Conservation (phyloP, 495 filamentous ascomycete species). For the Penicillium cosmopolitanum region DNA sequence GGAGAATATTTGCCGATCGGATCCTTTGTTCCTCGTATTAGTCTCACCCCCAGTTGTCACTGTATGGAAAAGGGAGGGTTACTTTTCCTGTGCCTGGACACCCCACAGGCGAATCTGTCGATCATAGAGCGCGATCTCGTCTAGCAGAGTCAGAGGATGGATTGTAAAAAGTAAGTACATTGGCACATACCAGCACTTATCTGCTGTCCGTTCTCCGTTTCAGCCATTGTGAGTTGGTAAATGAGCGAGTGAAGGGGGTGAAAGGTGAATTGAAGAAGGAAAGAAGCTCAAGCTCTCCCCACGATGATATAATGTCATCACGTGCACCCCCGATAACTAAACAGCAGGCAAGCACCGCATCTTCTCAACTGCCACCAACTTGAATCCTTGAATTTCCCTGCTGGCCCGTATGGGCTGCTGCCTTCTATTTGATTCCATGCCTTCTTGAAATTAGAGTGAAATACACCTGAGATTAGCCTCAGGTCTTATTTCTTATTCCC, state of each 20-base stretch:
- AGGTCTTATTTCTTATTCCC: background rate
- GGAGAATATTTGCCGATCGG: conserved; percentile 85
- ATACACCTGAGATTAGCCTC: background rate
- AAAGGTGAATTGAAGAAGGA: background rate
- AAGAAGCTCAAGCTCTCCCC: conserved; percentile 22
- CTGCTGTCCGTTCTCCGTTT: conserved; percentile 39
- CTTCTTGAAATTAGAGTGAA: background rate
- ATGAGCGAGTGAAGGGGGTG: background rate
- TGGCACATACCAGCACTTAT: conserved; percentile 55
- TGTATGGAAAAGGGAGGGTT: conserved; percentile 17
- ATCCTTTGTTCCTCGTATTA: conserved; percentile 17
- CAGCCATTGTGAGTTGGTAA: conserved; percentile 33
- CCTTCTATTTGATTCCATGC: background rate
- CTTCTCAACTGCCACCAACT: conserved; percentile 7
- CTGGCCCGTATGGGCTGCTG: background rate
- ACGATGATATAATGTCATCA: conserved; percentile 38
- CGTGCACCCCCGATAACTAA: conserved; percentile 14
- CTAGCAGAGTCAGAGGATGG: conserved; percentile 43
- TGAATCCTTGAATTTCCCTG: background rate
- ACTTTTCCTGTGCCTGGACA: conserved; percentile 87
- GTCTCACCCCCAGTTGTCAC: background rate
- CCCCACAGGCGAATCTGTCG: conserved; percentile 99
- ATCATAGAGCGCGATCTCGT: conserved; percentile 97
- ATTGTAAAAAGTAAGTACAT: background rate
- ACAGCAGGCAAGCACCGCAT: conserved; percentile 6